Evolutionary conservation across 495 filamentous ascomycete genomes (phyloP), one percentile per base, ranked within the genome.

Genomic region (Neurospora hispaniola): DNA sequence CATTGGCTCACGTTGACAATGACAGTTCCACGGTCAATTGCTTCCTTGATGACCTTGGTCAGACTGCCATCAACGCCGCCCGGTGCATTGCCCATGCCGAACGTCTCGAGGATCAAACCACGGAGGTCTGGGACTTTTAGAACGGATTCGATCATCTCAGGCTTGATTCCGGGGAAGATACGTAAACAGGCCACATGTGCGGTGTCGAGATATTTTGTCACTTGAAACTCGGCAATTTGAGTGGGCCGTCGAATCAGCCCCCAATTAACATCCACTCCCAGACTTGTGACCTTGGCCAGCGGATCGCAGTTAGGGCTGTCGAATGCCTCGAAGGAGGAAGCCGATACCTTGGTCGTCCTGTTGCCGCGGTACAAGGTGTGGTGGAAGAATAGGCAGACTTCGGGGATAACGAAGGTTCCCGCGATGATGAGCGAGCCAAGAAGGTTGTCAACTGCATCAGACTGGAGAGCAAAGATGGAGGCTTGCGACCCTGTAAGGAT

Each of bases 1-100:
- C 95, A 99, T 82, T 99, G 96, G 42, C 93, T 96, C 46, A 99
- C 89, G 79, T 96, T 97, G 72, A 99, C 93, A 71, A 99, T 91
- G 11, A 97, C 89, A 70, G 94, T 92, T 6, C 94, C 96, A 72
- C 92, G 86, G 72, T 88, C 81, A 48, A 97, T 91, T 14, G 94
- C 96, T 38, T 87, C 85, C 18, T 87, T 86, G 78, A 99, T 88
- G 20, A 96, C 92, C 43, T 90, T 90, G 62, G 92, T 96, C 79
- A 99, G 84, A 68, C 89, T 90, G 35, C 90, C 91, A 80, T 98
- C 96, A 42, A 89, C 89, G 7, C 93, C 93, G 42, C 89, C 90
- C 2, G 96, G 96, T 0, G 95, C 93, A 80, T 98, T 99, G 41
- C 96, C 96, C 74, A 94, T 92, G 41, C 96, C 96, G 81, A 98